A percentile compares a stretch with the other conserved stretches of the same genome.
phyloP scores from a whole-genome alignment of 78 protist genomes.

The Chrysochromulina tobinii region DNA sequence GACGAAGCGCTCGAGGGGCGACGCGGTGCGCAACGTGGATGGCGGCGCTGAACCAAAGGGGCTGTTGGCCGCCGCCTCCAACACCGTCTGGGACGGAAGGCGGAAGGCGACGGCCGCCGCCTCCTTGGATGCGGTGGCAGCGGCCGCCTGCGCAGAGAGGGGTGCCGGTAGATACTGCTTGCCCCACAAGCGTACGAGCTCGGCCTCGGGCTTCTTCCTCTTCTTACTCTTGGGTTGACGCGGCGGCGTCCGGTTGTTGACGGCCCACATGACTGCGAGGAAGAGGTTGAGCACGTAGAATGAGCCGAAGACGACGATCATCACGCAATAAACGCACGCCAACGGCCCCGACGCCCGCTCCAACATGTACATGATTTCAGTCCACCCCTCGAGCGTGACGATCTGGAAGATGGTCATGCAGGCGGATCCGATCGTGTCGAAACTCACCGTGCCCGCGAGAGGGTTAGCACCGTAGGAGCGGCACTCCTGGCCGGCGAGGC shows the following conservation, averaged over 20 bases:
- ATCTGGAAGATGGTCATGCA: neutral
- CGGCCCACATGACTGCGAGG: neutral
- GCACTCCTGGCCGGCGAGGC: neutral
- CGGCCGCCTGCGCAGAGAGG: too few relatives aligned
- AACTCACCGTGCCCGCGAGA: neutral
- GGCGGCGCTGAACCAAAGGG: too few relatives aligned
- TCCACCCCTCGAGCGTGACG: slow-evolving; percentile 22
- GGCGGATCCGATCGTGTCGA: neutral
- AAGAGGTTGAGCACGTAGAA: neutral
- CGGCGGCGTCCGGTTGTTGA: neutral
- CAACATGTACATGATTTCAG: neutral
- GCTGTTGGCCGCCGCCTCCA: too few relatives aligned
- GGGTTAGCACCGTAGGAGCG: neutral
- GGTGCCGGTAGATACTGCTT: too few relatives aligned
- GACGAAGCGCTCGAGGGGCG: neutral
- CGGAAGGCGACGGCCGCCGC: too few relatives aligned
- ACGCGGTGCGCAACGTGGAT: neutral
- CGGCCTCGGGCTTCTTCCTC: too few relatives aligned
- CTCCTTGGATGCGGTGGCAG: too few relatives aligned
- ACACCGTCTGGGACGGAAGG: too few relatives aligned
- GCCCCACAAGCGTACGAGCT: too few relatives aligned
- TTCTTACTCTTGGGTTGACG: too few relatives aligned
- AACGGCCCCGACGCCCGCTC: neutral
- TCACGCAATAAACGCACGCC: neutral
- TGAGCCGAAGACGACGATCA: neutral